These are phyloP conservation scores for Cutaneotrichosporon sp. DNA, from an alignment of 1,284 basidiomycete genomes.

Conservation along the genomic window DNA sequence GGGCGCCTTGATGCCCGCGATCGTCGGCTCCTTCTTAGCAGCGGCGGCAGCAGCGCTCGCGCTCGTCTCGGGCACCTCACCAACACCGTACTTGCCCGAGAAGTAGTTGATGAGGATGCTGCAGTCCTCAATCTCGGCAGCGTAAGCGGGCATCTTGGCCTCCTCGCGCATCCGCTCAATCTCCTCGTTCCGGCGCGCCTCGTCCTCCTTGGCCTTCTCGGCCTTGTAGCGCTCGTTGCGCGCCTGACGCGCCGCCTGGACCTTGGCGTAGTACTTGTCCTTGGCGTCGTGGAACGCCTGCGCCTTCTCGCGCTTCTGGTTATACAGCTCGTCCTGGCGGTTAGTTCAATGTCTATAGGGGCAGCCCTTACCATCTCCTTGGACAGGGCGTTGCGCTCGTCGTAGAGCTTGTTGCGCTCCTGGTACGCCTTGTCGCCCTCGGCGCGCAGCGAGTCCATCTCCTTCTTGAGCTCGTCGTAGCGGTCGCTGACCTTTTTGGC, in stretches of 20 bases:
- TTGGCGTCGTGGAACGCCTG: conserved; percentile 70
- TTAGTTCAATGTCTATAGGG: conserved; percentile 4
- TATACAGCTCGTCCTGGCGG: conserved; percentile 62
- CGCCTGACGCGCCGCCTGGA: conserved; percentile 69
- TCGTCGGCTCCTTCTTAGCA: conserved; percentile 31
- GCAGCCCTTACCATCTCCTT: conserved; percentile 52
- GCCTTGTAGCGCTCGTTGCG: conserved; percentile 73
- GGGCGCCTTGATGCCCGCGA: conserved; percentile 71
- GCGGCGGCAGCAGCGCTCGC: conserved; percentile 21
- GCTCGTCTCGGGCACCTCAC: conserved; percentile 39
- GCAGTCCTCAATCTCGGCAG: conserved; percentile 93
- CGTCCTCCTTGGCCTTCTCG: conserved; percentile 78
- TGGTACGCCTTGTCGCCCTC: conserved; percentile 81
- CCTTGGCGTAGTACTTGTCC: conserved; percentile 72
- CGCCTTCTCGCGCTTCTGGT: conserved; percentile 69
- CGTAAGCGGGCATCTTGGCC: conserved; percentile 83
- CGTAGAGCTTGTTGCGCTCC: conserved; percentile 74
- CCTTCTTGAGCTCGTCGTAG: conserved; percentile 75
- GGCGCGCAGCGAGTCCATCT: conserved; percentile 81
- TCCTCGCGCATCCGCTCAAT: conserved; percentile 82
- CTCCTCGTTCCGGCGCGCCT: conserved; percentile 73
- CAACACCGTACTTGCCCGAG: conserved; percentile 61
- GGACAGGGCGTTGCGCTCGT: conserved; percentile 76
- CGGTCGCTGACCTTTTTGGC: conserved; percentile 74
- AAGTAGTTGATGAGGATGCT: conserved; percentile 69